Conservation (phyloP, 164 flowering plant genomes). For the Vitis rotundifolia region DNA sequence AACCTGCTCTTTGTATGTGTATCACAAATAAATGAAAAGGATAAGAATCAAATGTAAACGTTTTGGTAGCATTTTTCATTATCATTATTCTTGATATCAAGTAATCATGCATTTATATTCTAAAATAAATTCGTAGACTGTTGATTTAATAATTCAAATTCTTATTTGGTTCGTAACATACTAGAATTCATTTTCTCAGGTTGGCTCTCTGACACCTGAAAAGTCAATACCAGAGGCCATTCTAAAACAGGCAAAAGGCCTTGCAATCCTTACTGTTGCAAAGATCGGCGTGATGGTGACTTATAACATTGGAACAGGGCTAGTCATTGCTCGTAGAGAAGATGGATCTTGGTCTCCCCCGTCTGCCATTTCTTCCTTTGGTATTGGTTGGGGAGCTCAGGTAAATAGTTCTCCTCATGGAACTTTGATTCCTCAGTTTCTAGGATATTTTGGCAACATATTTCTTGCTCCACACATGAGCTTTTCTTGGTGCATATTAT, state of each 20-base stretch:
- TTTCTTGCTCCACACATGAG: not conserved
- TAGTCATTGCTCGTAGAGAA: conserved; percentile 82
- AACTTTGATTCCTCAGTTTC: not conserved
- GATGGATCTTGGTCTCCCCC: conserved; percentile 99
- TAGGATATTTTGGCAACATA: not conserved
- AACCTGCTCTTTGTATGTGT: no score
- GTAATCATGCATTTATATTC: no score
- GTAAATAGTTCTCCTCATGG: conserved; percentile 27
- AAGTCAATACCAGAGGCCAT: conserved; percentile 78
- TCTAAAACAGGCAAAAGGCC: conserved; percentile 82
- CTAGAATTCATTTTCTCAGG: conserved; percentile 32
- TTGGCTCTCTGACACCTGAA: conserved; percentile 71
- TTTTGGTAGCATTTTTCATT: no score
- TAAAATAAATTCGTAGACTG: no score
- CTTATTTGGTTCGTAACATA: not conserved
- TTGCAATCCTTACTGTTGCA: conserved; percentile 82
- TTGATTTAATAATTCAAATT: no score
- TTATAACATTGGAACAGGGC: conserved; percentile 90
- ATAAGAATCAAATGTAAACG: no score
- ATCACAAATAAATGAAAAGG: no score
- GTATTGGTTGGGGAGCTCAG: conserved; percentile 98
- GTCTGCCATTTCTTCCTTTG: conserved; percentile 88
- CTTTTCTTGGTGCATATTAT: no score
- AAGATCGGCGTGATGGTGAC: conserved; percentile 91
- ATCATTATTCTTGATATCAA: no score